Base-by-base conservation (phyloP, 2,329 filamentous ascomycete genomes). In the Nemania sp. region DNA sequence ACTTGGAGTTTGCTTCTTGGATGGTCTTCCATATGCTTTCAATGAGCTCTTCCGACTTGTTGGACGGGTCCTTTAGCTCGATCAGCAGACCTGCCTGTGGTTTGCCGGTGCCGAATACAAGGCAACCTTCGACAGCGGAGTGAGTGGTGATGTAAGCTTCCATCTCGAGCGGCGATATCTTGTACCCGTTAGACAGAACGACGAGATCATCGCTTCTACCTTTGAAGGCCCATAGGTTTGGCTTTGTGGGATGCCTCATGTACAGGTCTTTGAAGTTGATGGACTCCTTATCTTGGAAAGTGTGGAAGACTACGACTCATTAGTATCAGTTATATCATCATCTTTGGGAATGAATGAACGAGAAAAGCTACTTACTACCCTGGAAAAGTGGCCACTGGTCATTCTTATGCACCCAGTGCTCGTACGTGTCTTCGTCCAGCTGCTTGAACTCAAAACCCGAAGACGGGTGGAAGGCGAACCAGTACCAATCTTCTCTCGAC, bases 371-470 rank as follows among this genome's bases (percentile, higher is more conserved):
- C 50, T 43, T 54, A 54, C 50, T 54, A 15, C 71, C 71, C 46
- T 74, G 72, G 45, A 73, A 72, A 3, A 73, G 52, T 1, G 59
- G 40, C 65, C 46, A 71, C 17, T 74, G 63, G 29, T 74, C 67
- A 32, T 74, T 73, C 0, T 71, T 68, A 32, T 72, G 68, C 0
- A 73, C 65, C 72, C 73, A 75, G 17, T 75, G 73, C 40, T 75
- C 73, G 10, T 67, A 75, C 0, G 68, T 63, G 7, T 66, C 72
- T 0, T 66, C 54, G 6, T 75, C 70, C 0, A 75, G 40, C 52
- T 74, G 67, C 32, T 67, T 73, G 45, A 75, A 75, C 54, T 75
- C 73, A 12, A 75, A 75, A 2, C 73, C 73, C 0, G 73, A 74
- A 46, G 68, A 73, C 0, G 73, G 73, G 40, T 75, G 73, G 21